phyloP scores from a whole-genome alignment of 495 filamentous ascomycete genomes.

The Diplogelasinospora grovesii region DNA sequence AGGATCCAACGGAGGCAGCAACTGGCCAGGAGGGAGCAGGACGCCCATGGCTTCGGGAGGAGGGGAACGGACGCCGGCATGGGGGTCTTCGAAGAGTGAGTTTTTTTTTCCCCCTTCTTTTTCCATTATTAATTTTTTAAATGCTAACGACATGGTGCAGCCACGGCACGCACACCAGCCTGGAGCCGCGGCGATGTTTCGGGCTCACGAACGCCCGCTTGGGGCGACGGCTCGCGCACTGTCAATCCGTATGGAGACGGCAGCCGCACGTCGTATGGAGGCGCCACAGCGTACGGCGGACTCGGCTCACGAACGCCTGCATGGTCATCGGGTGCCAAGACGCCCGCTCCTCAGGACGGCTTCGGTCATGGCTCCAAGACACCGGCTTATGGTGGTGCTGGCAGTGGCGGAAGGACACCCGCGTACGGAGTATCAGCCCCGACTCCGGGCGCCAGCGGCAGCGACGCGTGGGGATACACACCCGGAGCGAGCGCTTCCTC shows the following conservation, averaged over 20 bases:
- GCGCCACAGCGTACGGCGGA: constrained; percentile 52
- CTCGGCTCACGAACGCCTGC: constrained; percentile 43
- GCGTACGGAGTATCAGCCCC: constrained; percentile 54
- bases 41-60: constrained; percentile 57
- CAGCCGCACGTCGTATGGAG: constrained; percentile 63
- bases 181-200: constrained; percentile 52
- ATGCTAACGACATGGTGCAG: constrained; percentile 31
- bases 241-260: constrained; percentile 78
- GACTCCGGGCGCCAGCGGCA: constrained; percentile 48
- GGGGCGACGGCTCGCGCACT: constrained; percentile 71
- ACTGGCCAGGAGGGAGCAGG: constrained; percentile 50
- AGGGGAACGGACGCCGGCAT: constrained; percentile 63
- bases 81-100: constrained; percentile 57
- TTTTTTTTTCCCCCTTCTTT: constrained; percentile 1
- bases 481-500: constrained; percentile 56
- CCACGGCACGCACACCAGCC: constrained; percentile 56
- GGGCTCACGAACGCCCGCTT: constrained; percentile 66
- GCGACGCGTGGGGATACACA: constrained; percentile 45
- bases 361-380: constrained; percentile 69
- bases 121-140: neutral
- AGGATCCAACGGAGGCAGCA: constrained; percentile 32
- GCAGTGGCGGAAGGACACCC: constrained; percentile 67
- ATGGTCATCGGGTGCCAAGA: constrained; percentile 48
- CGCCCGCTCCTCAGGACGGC: constrained; percentile 56
- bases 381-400: constrained; percentile 54